phyloP scores from a whole-genome alignment of 371 early-diverging fungal genomes.

The Syncephalastrum monosporum region DNA sequence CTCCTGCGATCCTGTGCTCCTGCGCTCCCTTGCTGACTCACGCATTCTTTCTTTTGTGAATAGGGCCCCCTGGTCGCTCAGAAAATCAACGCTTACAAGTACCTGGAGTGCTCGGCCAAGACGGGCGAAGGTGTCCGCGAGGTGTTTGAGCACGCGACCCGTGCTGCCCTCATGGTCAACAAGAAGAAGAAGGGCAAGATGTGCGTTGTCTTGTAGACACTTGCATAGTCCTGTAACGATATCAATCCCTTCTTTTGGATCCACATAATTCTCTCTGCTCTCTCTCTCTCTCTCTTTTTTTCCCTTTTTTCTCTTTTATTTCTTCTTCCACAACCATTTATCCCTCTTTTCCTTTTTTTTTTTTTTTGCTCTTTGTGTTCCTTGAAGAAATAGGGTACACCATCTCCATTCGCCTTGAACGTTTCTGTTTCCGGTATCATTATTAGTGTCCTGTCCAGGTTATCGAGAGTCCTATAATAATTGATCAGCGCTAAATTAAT shows the following conservation, averaged over 20 bases:
- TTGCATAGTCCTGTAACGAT: too few relatives aligned
- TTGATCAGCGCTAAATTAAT: too few relatives aligned
- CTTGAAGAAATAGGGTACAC: neutral
- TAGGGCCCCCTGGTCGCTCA: constrained; percentile 67
- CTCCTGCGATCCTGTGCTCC: neutral
- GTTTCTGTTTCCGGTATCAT: too few relatives aligned
- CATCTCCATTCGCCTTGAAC: neutral
- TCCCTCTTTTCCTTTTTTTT: constrained; percentile 2
- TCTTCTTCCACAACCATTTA: constrained; percentile 4
- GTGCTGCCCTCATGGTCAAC: constrained; percentile 56
- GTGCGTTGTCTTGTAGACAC: constrained; percentile 26
- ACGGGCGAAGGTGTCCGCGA: constrained; percentile 72
- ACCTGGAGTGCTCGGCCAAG: constrained; percentile 78
- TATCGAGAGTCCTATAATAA: too few relatives aligned
- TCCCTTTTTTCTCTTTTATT: neutral
- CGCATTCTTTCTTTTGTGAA: constrained; percentile 1
- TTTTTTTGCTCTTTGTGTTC: too few relatives aligned
- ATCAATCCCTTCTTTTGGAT: too few relatives aligned
- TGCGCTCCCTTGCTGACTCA: too few relatives aligned
- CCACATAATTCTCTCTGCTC: neutral
- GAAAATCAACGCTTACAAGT: constrained; percentile 72
- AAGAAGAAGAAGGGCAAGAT: constrained; percentile 24
- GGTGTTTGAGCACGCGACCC: constrained; percentile 73
- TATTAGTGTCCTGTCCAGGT: too few relatives aligned
- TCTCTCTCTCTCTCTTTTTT: neutral